Evolutionary conservation across 345 rosid genomes (phyloP), one percentile per base, ranked within the genome.

Genomic region (Limnanthes douglasii): DNA sequence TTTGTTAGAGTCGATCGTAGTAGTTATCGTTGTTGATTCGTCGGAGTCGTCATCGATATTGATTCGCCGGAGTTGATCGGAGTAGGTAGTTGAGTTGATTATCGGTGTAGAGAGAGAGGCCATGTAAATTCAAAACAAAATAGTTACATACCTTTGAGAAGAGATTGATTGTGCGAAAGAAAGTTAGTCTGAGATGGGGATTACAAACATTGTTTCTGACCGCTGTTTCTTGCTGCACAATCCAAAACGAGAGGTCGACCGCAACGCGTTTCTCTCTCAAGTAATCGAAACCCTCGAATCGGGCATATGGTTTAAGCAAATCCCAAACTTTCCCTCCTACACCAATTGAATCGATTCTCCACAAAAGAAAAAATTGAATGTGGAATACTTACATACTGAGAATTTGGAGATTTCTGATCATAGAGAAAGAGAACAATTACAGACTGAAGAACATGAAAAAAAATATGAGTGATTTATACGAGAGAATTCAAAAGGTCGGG

Each of bases 101-200:
- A n/a, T n/a, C n/a, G n/a, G n/a, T n/a, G n/a, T n/a, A n/a, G n/a
- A n/a, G n/a, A n/a, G n/a, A n/a, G n/a, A n/a, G n/a, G n/a, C n/a
- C n/a, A n/a, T n/a, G n/a, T n/a, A n/a, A n/a, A n/a, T n/a, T n/a
- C n/a, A n/a, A n/a, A n/a, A n/a, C n/a, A n/a, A n/a, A n/a, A n/a
- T n/a, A n/a, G n/a, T n/a, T n/a, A n/a, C n/a, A n/a, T n/a, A 83
- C 95, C 93, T 79, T 88, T 18, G 86, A 67, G 65, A 84, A 79
- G 48, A 80, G 86, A 14, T 69, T 76, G 64, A 84, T 63, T 9
- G 94, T 70, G 20, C 94, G 98, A 65, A 78, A 76, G 76, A 88
- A 79, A 28, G 78, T 76, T 56, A 83, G 90, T 4, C 94, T 53
- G 31, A 83, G 74, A 53, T 79, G 90, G 34, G 86, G 90, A 8